phyloP scores from a whole-genome alignment of 495 filamentous ascomycete genomes.

The Chaetomium tenue region DNA sequence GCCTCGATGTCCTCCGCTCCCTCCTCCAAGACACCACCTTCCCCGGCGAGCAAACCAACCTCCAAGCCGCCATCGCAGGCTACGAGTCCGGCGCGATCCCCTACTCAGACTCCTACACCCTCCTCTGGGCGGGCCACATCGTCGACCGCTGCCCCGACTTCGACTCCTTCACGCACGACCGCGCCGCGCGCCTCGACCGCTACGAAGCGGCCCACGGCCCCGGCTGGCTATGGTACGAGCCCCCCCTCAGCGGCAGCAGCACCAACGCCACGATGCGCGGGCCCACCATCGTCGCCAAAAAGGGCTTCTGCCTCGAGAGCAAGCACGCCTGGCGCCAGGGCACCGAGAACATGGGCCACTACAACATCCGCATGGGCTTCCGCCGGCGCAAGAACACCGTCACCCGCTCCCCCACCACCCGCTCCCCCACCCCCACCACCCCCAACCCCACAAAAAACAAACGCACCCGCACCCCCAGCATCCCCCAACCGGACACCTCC shows the following conservation, averaged over 20 bases:
- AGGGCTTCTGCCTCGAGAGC: slow-evolving; percentile 34
- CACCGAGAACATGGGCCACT: slow-evolving; percentile 31
- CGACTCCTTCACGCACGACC: slow-evolving; percentile 39
- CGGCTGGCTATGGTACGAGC: slow-evolving; percentile 54
- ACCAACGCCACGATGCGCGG: slow-evolving; percentile 7
- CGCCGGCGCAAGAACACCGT: slow-evolving; percentile 26
- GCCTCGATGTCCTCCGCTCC: slow-evolving; percentile 34
- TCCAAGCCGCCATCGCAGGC: slow-evolving; percentile 44
- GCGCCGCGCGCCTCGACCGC: slow-evolving; percentile 42
- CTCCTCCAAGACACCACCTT: slow-evolving; percentile 38
- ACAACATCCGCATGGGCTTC: slow-evolving; percentile 31
- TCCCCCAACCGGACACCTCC: slow-evolving; percentile 11
- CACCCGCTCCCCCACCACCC: not conserved
- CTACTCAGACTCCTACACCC: slow-evolving; percentile 42
- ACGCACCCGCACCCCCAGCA: not conserved
- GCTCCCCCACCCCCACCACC: not conserved
- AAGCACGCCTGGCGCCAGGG: slow-evolving; percentile 14
- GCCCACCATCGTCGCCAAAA: slow-evolving; percentile 30
- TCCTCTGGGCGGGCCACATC: slow-evolving; percentile 48
- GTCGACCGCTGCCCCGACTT: slow-evolving; percentile 44
- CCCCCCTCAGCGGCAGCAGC: slow-evolving; percentile 35
- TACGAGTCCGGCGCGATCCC: slow-evolving; percentile 44
- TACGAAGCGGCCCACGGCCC: slow-evolving; percentile 41
- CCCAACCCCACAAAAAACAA: not conserved
- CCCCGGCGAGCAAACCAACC: slow-evolving; percentile 44